Evolutionary conservation across 139 green algal genomes (phyloP), one percentile per base, ranked within the genome.

Genomic region (Micractinium sp.): DNA sequence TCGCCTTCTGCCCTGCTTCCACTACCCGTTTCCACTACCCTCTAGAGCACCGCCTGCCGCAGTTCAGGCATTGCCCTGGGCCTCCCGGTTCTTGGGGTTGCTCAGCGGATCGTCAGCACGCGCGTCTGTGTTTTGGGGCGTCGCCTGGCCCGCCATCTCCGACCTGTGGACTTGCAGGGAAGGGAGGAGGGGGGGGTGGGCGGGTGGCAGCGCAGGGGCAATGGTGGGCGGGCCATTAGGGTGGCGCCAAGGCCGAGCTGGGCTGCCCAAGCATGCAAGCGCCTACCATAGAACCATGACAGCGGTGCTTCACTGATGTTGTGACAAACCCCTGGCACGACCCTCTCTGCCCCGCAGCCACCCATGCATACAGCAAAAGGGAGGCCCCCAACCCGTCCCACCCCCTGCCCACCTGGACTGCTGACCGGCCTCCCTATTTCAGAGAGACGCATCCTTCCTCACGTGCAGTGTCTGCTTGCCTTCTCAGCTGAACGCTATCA

Each of bases 41-140:
- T 27, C 14, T 71, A 12, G 63, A 25, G 63, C 7, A 12, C 63
- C 19, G 20, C 20, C 63, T 31, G 63, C 14, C 35, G 41, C 16
- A 13, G 5, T 1, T 86, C 60, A 87, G 35, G 82, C 47, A 53
- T 67, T 67, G 41, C 79, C 82, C 84, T 89, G 85, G 3, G 47
- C 71, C 35, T 60, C 73, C 33, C 19, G 20, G 76, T 87, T 90
- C 56, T 82, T 81, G 13, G 36, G 75, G 81, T 87, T 73, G 56
- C 39, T 63, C n/a, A 87, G 60, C 22, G 81, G 69, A 47, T 90
- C 31, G 77, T 87, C 87, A 5, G 77, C 87, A 3, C 82, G 67
- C 12, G 86, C 86, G 18, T 89, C 86, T 22, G 22, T 73, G n/a
- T 89, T 90, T 35, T 69, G 20, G 1, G 53, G 87, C 9, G n/a